Base-by-base conservation (phyloP, 768 basidiomycete species). In the Chiua virens region DNA sequence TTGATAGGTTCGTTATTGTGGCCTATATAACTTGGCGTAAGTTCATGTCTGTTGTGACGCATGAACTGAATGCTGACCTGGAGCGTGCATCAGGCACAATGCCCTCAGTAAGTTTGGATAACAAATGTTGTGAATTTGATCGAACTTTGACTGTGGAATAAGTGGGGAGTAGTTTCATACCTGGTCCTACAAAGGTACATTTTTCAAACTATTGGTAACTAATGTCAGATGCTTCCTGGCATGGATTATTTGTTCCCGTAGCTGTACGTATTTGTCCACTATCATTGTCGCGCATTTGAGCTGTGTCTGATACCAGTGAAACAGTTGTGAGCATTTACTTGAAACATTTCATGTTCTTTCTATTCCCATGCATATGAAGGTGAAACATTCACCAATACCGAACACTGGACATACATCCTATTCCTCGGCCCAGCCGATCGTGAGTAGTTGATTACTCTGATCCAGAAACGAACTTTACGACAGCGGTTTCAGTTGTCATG, bases 381-480 rank as follows among this genome's bases (percentile, higher is more conserved):
- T 27, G 22, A 42, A 32, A 43, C 39, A 23, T 15, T 50, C 8
- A 8, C 6, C 28, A 6, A 18, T 30, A 9, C 10, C 41, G 30
- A n/a, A 38, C 14, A 22, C 9, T 54, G 49, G 49, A 14, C 22
- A 4, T 47, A 37, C 22, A 4, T 28, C 5, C 14, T 50, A 1
- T 54, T 54, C 30, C 10, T 50, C n/a, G 45, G 20, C n/a, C n/a
- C 40, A 20, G 45, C 49, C 3, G 53, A 54, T 32, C 22, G 53
- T 54, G 45, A 50, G 53, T 41, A 3, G 7, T 13, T 8, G 30
- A 7, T 30, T 4, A 30, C 30, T 30, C 8, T 9, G 30, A 8
- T 30, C 30, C 8, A 8, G 8, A 27, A 27, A 27, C 8, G 25
- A 27, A 27, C 10, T 28, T 41, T 15, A 5, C 8, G 4, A 32